Evolutionary conservation across 129 eudicot species (phyloP), one percentile per base, ranked within the genome.

Genomic region (Gnaphalium uliginosum): DNA sequence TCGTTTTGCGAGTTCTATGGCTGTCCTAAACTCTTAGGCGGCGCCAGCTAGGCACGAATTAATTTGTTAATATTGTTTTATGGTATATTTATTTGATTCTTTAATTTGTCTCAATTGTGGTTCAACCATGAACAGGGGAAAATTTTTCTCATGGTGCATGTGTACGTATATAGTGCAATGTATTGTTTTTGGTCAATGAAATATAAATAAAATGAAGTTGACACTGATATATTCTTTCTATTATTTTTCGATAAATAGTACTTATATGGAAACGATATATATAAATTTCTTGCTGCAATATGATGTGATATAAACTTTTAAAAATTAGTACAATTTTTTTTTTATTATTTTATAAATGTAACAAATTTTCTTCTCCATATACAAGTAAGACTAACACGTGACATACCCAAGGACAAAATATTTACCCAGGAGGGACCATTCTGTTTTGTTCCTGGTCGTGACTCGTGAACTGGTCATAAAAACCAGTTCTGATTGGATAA

Each of bases 1-100:
- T 74, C 85, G 18, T 78, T 85, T 68, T 88, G 94, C n/a, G 25
- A 76, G 56, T 81, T 81, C 48, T 88, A 78, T 65, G 83, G 79
- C 1, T 85, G 93, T 73, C 71, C 82, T 19, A 81, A 57, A 51
- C 30, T 82, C 35, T 43, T 82, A 9, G 78, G 77, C 1, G 30
- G 54, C 19, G 53, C 54, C 63, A 59, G 22, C 51, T 69, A 60
- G 71, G 48, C 43, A 54, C 51, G 8, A 43, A 43, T 43, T 43
- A 10, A 43, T 43, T 43, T 43, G 51, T 10, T 43, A 13, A 14
- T 10, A 8, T 43, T 43, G 18, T 43, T 43, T 43, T 43, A 14
- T 43, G 18, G 51, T 43, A 13, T 43, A 43, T 43, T 43, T 43
- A 13, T 43, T 43, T 13, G 51, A 43, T 43, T 43, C 51, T 41